Percentiles rank a stretch among this genome's conserved stretches.
phyloP scores from a whole-genome alignment of 2,329 filamentous ascomycete genomes.

The Colletotrichum limetticola region DNA sequence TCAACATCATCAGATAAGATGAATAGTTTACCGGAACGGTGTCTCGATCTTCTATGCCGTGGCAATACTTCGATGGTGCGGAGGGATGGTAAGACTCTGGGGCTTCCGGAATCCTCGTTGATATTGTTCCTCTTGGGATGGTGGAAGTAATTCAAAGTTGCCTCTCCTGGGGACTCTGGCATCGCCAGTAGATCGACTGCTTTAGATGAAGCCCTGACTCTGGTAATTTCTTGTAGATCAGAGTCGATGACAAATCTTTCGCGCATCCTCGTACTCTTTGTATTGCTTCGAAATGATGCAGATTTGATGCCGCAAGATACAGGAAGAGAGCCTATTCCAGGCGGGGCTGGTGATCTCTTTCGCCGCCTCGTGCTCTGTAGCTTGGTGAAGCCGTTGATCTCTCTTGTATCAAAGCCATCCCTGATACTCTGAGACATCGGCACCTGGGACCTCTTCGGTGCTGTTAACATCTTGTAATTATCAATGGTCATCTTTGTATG shows the following conservation, averaged over 20 bases:
- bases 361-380: not conserved
- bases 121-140: not conserved
- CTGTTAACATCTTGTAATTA: not conserved
- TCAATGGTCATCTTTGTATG: not conserved
- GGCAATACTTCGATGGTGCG: not conserved
- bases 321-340: not conserved
- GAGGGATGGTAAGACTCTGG: not conserved
- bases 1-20: not conserved
- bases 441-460: not conserved
- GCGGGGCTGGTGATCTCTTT: not conserved
- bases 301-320: not conserved
- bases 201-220: not conserved
- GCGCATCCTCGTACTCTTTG: not conserved
- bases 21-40: not conserved
- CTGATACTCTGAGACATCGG: not conserved
- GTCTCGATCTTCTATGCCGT: not conserved
- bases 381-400: not conserved
- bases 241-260: not conserved
- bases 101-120: not conserved
- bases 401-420: not conserved
- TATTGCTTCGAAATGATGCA: not conserved
- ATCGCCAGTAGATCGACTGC: not conserved
- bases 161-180: not conserved
- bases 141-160: not conserved
- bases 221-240: not conserved